Evolutionary conservation across 768 basidiomycete species (phyloP), one percentile per base, ranked within the genome.

Genomic region (Tylopilus felleus): DNA sequence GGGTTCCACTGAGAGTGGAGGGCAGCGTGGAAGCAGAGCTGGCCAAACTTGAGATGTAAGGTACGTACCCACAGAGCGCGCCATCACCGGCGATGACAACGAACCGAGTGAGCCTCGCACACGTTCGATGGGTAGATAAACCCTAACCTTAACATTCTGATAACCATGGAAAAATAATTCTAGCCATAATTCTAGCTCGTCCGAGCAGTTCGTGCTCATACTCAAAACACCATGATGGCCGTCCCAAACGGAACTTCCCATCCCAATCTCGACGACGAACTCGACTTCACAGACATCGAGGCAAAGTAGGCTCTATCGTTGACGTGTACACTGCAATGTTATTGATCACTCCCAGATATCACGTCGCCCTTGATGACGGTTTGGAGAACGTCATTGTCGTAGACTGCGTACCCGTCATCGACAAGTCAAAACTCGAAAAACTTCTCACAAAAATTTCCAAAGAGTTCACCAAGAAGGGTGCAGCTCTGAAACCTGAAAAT

Each of bases 311-410:
- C 69, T 14, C 19, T 13, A 8, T 23, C 49, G 27, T 12, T 22
- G 16, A 8, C 27, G 43, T 13, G 49, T 22, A 43, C 35, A 9
- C 22, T 19, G 38, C 47, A 28, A 52, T 52, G 27, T 58, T 61
- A 39, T 54, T 44, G 40, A 23, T 52, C 43, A 46, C 21, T 33
- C n/a, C 8, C 68, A 97, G 94, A 77, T 96, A 93, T 74, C 80
- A 85, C 60, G 86, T 95, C 62, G 77, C 90, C 53, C 83, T 85
- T 59, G 89, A 92, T 62, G 86, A 93, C 60, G 81, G 90, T 38
- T 82, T 98, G 65, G 97, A 98, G 76, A 91, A 90, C 66, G 83
- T 92, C 52, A 73, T 99, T 49, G 88, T 98, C 49, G 84, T 98
- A 54, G 97, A 98, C 70, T 93, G 93, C 47, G 80, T 95, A 21